Evolutionary conservation across 2,329 filamentous ascomycete species (phyloP).

Genomic region (Aaosphaeria pasadenensis): DNA sequence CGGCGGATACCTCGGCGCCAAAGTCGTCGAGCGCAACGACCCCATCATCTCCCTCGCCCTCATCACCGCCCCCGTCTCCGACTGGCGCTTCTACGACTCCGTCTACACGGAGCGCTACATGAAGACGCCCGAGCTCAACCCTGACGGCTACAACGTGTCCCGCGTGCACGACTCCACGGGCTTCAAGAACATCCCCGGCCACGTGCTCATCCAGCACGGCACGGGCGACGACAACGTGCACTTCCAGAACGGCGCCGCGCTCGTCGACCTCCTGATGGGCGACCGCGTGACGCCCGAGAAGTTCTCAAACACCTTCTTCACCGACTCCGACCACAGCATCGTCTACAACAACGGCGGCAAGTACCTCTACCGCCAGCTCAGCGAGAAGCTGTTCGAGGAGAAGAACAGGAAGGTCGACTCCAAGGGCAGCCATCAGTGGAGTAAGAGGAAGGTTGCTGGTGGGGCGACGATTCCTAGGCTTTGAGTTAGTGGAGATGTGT

Average conservation of each 20-base stretch:
- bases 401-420: constrained; percentile 47
- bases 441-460: constrained; percentile 29
- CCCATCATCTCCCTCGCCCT: constrained; percentile 61
- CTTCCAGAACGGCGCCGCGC: constrained; percentile 63
- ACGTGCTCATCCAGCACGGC: constrained; percentile 63
- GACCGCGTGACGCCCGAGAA: constrained; percentile 58
- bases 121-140: constrained; percentile 59
- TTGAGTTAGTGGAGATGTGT: no score
- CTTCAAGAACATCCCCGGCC: constrained; percentile 61
- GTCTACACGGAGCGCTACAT: constrained; percentile 74
- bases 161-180: constrained; percentile 58
- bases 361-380: constrained; percentile 63
- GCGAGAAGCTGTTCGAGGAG: constrained; percentile 60
- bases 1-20: constrained; percentile 64
- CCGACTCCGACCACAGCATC: constrained; percentile 63
- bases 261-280: constrained; percentile 61
- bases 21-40: constrained; percentile 62
- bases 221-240: constrained; percentile 71
- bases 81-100: constrained; percentile 70
- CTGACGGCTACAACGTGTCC: constrained; percentile 58
- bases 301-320: constrained; percentile 63
- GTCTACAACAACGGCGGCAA: constrained; percentile 53
- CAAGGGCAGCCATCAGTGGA: constrained; percentile 47
- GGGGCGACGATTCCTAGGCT: not conserved
- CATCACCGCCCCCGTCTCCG: constrained; percentile 63